Conservation (phyloP, 306 rosid species). For the Cyamopsis tetragonoloba region DNA sequence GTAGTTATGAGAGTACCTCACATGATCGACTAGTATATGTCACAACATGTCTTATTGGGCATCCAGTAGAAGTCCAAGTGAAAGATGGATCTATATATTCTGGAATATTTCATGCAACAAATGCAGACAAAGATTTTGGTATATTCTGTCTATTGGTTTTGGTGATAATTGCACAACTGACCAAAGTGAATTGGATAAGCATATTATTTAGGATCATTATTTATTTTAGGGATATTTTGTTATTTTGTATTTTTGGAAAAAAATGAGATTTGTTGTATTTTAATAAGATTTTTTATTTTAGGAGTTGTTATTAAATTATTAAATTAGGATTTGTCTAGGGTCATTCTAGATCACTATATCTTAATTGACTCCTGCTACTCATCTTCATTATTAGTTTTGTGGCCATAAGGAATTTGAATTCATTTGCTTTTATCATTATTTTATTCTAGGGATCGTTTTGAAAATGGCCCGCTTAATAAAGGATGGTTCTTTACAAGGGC, state of each 20-base stretch:
- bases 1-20: conserved; percentile 55
- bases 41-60: conserved; percentile 73
- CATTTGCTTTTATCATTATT: background rate
- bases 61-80: conserved; percentile 81
- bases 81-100: conserved; percentile 77
- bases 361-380: background rate
- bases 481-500: conserved; percentile 63
- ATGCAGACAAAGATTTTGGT: conserved; percentile 82
- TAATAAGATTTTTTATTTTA: background rate
- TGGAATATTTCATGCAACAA: conserved; percentile 85
- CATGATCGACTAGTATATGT: conserved; percentile 67
- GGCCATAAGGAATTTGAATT: background rate
- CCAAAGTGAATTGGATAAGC: background rate
- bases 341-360: background rate
- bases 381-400: conserved; percentile 10
- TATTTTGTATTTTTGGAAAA: background rate
- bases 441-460: conserved; percentile 61
- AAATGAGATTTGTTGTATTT: background rate
- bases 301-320: background rate
- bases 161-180: conserved; percentile 14
- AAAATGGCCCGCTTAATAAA: conserved; percentile 83
- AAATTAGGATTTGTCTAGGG: background rate
- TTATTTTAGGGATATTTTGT: background rate
- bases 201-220: background rate
- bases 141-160: conserved; percentile 24